Conservation (phyloP, 2,329 filamentous ascomycete species). For the Diaporthe nobilis region DNA sequence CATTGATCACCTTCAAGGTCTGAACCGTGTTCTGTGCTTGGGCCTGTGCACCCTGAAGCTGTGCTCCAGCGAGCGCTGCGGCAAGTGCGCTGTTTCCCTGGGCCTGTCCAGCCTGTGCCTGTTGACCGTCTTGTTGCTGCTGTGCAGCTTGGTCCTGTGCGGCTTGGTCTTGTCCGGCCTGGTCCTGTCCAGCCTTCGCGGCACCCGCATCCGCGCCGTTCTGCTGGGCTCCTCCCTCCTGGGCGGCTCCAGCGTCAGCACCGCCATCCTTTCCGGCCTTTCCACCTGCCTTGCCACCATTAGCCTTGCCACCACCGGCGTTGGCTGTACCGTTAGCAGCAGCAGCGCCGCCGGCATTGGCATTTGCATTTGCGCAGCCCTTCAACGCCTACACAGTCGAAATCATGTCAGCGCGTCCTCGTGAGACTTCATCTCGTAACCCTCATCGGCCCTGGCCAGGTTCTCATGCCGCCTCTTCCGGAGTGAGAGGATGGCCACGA, state of each 20-base stretch:
- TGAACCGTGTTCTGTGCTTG: not conserved
- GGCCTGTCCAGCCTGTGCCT: not conserved
- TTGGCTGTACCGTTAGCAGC: not conserved
- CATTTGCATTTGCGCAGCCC: not conserved
- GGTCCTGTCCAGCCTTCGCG: not conserved
- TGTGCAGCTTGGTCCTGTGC: not conserved
- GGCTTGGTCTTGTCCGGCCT: not conserved
- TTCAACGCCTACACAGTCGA: not conserved
- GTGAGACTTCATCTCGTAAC: conserved; percentile 12
- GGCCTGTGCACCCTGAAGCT: not conserved
- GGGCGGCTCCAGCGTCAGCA: not conserved
- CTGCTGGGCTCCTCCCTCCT: not conserved
- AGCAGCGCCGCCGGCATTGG: not conserved
- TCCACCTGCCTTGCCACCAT: not conserved
- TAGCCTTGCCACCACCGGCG: not conserved
- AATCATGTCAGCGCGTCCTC: conserved; percentile 19
- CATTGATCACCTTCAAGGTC: not conserved
- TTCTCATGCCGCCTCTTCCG: conserved; percentile 22
- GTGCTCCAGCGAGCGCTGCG: not conserved
- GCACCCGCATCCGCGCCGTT: not conserved
- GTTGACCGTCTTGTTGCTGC: not conserved
- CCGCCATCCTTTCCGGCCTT: not conserved
- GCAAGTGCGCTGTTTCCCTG: not conserved
- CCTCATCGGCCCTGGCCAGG: not conserved
- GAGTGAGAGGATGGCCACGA: not conserved